Conservation (phyloP, 768 basidiomycete species). For the Hericium coralloides region DNA sequence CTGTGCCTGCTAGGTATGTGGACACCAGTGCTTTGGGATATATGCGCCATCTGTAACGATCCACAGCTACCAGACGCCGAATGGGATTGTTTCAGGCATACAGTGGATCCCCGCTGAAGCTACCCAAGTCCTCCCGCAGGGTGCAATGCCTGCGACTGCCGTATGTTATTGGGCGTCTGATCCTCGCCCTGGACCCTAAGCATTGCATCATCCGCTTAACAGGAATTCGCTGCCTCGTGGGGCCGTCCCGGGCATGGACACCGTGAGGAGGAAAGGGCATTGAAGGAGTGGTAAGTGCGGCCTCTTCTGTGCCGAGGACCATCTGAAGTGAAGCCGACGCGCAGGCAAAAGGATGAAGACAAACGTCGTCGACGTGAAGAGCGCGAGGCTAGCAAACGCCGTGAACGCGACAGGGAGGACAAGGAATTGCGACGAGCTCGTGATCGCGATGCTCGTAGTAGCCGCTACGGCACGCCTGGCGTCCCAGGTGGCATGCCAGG, state of each 20-base stretch:
- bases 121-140: slow-evolving; percentile 48
- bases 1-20: slow-evolving; percentile 62
- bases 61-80: slow-evolving; percentile 60
- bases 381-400: slow-evolving; percentile 30
- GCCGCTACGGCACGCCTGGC: slow-evolving; percentile 19
- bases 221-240: slow-evolving; percentile 59
- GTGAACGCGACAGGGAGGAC: slow-evolving; percentile 31
- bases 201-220: neutral
- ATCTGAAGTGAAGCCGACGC: neutral
- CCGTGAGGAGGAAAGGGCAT: slow-evolving; percentile 11
- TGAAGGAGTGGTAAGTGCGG: slow-evolving; percentile 13
- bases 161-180: slow-evolving; percentile 27
- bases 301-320: too few relatives aligned
- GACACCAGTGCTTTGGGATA: neutral
- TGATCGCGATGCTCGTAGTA: slow-evolving; percentile 40
- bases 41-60: neutral
- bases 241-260: slow-evolving; percentile 26
- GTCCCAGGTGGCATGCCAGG: neutral
- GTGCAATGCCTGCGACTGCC: slow-evolving; percentile 48
- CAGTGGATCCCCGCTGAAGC: slow-evolving; percentile 65
- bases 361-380: slow-evolving; percentile 47
- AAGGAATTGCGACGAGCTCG: slow-evolving; percentile 48
- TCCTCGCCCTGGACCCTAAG: neutral
- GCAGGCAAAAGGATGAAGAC: slow-evolving; percentile 35
- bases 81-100: slow-evolving; percentile 57